Conservation (phyloP, 768 basidiomycete species). For the Pholiota molesta region DNA sequence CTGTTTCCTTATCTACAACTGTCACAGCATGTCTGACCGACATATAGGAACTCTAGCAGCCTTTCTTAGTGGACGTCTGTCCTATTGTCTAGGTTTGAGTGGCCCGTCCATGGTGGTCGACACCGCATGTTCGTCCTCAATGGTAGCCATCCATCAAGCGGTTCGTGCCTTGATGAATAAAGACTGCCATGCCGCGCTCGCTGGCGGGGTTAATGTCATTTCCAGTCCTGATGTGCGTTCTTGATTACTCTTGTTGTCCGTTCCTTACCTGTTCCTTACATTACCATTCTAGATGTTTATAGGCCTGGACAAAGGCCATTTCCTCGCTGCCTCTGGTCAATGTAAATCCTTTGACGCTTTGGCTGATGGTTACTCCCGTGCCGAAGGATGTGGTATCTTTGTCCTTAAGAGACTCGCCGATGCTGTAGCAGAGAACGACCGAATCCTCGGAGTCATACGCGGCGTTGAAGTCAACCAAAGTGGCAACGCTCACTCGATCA, state of each 20-base stretch:
- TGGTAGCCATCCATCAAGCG: slow-evolving; percentile 69
- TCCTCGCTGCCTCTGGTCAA: slow-evolving; percentile 66
- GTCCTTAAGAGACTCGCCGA: slow-evolving; percentile 72
- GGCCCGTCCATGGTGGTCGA: slow-evolving; percentile 76
- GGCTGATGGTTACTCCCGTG: slow-evolving; percentile 74
- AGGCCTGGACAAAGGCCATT: slow-evolving; percentile 70
- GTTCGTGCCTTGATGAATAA: slow-evolving; percentile 62
- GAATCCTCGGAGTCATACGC: slow-evolving; percentile 68
- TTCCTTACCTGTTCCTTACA: no score
- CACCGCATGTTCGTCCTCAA: slow-evolving; percentile 76
- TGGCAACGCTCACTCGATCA: slow-evolving; percentile 67
- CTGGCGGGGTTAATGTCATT: slow-evolving; percentile 75
- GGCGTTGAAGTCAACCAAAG: slow-evolving; percentile 76
- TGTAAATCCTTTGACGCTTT: slow-evolving; percentile 73
- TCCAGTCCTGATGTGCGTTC: slow-evolving; percentile 68
- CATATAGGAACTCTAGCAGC: slow-evolving; percentile 63
- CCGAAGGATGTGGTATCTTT: slow-evolving; percentile 73
- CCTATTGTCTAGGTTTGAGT: slow-evolving; percentile 66
- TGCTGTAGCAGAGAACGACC: slow-evolving; percentile 67
- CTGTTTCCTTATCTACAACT: slow-evolving; percentile 10
- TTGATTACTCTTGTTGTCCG: neutral
- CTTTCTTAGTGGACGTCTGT: slow-evolving; percentile 73
- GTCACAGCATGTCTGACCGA: neutral
- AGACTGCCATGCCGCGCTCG: slow-evolving; percentile 71
- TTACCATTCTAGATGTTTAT: slow-evolving; percentile 57